Evolutionary conservation across 2,329 filamentous ascomycete genomes (phyloP).

Genomic region (Fusarium begoniae): DNA sequence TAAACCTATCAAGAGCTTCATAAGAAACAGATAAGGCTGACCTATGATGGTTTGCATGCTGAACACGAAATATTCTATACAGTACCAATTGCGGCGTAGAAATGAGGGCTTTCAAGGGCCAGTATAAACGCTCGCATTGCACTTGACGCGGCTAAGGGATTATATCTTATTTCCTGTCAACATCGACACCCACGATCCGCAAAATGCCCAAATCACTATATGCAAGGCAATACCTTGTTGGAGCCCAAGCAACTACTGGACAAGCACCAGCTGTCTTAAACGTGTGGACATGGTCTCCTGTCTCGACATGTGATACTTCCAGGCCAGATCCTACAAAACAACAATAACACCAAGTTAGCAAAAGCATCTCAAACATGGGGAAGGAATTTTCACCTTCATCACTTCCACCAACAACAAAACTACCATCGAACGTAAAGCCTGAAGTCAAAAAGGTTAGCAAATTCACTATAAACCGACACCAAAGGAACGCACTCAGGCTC

Average conservation of each 20-base stretch:
- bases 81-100: not conserved
- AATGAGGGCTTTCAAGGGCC: not conserved
- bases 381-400: conserved; percentile 66
- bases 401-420: conserved; percentile 77
- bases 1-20: not conserved
- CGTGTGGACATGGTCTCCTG: conserved; percentile 76
- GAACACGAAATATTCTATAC: not conserved
- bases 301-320: conserved; percentile 77
- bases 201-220: conserved; percentile 76
- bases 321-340: conserved; percentile 62
- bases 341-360: conserved; percentile 1
- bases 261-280: conserved; percentile 73
- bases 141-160: not conserved
- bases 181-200: conserved; percentile 72
- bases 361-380: not conserved
- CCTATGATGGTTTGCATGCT: not conserved
- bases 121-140: not conserved
- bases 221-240: conserved; percentile 76
- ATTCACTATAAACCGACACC: not conserved
- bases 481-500: conserved; percentile 67
- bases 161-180: conserved; percentile 48
- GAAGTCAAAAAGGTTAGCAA: conserved; percentile 18
- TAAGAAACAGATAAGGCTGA: not conserved
- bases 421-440: conserved; percentile 83
- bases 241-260: conserved; percentile 79